A percentile compares a stretch with the other conserved stretches of the same genome.
Conservation (phyloP, 2,329 filamentous ascomycete species). For the Botryosphaeria dothidea region DNA sequence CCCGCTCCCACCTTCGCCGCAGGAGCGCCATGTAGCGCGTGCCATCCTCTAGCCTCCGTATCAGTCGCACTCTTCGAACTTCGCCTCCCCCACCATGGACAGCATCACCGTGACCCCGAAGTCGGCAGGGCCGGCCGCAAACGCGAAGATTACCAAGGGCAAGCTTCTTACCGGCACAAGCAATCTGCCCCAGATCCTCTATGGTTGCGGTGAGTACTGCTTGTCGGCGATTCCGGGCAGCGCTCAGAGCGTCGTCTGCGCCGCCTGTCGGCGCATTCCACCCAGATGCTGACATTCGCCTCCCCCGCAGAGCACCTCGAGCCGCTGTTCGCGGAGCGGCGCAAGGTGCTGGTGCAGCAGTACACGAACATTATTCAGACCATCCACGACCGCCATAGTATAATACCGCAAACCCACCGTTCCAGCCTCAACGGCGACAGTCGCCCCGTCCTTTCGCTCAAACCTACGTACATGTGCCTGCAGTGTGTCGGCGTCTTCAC, state of each 20-base stretch:
- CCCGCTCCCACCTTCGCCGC: not conserved
- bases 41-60: conserved; percentile 3
- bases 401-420: conserved; percentile 66
- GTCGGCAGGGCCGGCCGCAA: conserved; percentile 29
- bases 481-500: conserved; percentile 71
- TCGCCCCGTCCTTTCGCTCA: conserved; percentile 58
- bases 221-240: not conserved
- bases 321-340: conserved; percentile 65
- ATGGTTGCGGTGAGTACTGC: conserved; percentile 40
- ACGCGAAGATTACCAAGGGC: conserved; percentile 36
- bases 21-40: conserved; percentile 17
- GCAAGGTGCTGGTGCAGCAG: conserved; percentile 68
- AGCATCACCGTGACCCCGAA: conserved; percentile 42
- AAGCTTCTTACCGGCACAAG: conserved; percentile 37
- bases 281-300: conserved; percentile 2
- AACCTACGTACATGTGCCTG: conserved; percentile 62
- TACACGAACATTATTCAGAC: conserved; percentile 72
- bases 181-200: conserved; percentile 43
- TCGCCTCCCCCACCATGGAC: conserved; percentile 25
- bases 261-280: not conserved
- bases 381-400: conserved; percentile 67
- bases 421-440: conserved; percentile 52
- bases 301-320: conserved; percentile 68
- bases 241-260: not conserved
- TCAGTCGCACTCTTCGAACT: not conserved